Evolutionary conservation across 2,329 filamentous ascomycete genomes (phyloP).

Genomic region (Juglanconis juglandina): DNA sequence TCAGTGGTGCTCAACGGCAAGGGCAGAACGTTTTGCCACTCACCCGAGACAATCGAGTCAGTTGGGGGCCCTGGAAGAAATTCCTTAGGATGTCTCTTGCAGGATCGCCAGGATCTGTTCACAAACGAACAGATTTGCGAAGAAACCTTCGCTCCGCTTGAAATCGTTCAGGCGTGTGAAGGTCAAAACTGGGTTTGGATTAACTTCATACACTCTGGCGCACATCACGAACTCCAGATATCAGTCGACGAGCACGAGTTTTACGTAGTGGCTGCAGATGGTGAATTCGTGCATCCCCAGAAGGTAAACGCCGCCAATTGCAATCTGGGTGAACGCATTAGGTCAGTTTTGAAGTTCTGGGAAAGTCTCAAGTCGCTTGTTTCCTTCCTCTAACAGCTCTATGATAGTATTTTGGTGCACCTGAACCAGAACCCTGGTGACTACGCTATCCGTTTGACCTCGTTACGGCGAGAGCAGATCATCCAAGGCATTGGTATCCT

Average conservation of each 20-base stretch:
- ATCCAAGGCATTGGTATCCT: conserved; percentile 19
- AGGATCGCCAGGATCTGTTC: conserved; percentile 9
- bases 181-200: conserved; percentile 20
- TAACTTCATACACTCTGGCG: conserved; percentile 20
- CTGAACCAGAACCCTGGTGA: conserved; percentile 16
- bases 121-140: conserved; percentile 15
- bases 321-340: conserved; percentile 20
- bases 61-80: conserved; percentile 15
- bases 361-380: too few species aligned
- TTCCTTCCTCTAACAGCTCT: neutral
- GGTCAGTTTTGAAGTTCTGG: neutral
- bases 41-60: conserved; percentile 8
- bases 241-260: conserved; percentile 21
- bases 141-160: conserved; percentile 15
- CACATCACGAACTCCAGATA: conserved; percentile 19
- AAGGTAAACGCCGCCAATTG: conserved; percentile 18
- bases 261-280: conserved; percentile 19
- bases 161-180: conserved; percentile 4
- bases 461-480: conserved; percentile 19
- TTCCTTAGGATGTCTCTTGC: conserved; percentile 14
- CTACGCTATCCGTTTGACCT: conserved; percentile 18
- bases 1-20: conserved; percentile 18
- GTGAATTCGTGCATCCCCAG: conserved; percentile 20
- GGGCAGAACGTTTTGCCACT: conserved; percentile 17
- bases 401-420: conserved; percentile 15